phyloP scores from a whole-genome alignment of 2,329 filamentous ascomycete species.

The Talaromyces sp. region DNA sequence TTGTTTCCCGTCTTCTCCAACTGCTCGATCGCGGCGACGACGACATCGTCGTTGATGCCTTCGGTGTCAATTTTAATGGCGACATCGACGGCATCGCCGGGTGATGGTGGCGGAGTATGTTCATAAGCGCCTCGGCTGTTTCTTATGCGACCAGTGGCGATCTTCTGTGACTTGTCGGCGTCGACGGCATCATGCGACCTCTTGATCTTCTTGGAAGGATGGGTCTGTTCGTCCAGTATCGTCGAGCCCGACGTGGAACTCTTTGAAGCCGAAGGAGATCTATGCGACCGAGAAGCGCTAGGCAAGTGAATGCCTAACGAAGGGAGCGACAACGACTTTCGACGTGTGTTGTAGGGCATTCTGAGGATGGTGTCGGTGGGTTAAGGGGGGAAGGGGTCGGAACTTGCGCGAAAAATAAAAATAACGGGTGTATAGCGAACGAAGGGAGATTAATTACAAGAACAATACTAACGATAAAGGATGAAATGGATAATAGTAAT shows the following conservation, averaged over 20 bases:
- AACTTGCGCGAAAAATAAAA: constrained; percentile 8
- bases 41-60: constrained; percentile 90
- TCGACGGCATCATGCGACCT: constrained; percentile 62
- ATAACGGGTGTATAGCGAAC: constrained; percentile 6
- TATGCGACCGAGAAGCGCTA: constrained; percentile 54
- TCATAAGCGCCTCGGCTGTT: constrained; percentile 55
- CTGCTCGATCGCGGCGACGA: constrained; percentile 83
- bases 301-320: constrained; percentile 88
- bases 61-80: constrained; percentile 68
- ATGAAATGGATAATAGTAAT: constrained; percentile 21
- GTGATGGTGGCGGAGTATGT: constrained; percentile 77
- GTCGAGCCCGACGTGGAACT: constrained; percentile 52
- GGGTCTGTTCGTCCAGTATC: constrained; percentile 46
- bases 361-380: constrained; percentile 16
- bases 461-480: constrained; percentile 15
- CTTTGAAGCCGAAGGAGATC: constrained; percentile 61
- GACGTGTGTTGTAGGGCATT: constrained; percentile 95
- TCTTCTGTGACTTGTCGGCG: constrained; percentile 36
- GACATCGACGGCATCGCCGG: constrained; percentile 50
- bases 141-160: constrained; percentile 24
- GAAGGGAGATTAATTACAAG: constrained; percentile 19
- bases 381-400: neutral
- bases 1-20: constrained; percentile 86
- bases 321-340: constrained; percentile 89
- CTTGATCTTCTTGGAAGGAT: constrained; percentile 69